phyloP scores from a whole-genome alignment of 805 yeast genomes.

The Candida pini region DNA sequence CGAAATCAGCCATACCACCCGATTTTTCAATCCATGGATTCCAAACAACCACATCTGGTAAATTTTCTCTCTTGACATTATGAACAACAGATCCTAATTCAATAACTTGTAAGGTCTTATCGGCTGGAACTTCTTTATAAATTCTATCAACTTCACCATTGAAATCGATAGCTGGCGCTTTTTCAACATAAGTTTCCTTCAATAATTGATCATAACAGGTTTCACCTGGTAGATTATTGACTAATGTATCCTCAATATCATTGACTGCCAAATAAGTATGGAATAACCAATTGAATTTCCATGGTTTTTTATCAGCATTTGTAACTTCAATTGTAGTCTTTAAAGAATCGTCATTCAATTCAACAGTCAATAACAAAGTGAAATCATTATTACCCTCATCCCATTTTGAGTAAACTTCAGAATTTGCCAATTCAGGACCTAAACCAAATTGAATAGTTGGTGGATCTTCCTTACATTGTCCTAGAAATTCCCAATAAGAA shows the following conservation, averaged over 20 bases:
- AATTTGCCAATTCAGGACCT: slow-evolving; percentile 75
- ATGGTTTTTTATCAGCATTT: slow-evolving; percentile 58
- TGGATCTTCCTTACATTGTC: slow-evolving; percentile 65
- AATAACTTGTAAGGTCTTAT: slow-evolving; percentile 59
- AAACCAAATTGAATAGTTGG: slow-evolving; percentile 88
- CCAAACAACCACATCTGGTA: slow-evolving; percentile 82
- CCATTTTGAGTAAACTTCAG: slow-evolving; percentile 56
- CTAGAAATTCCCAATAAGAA: slow-evolving; percentile 89
- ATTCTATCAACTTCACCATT: slow-evolving; percentile 81
- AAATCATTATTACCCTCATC: slow-evolving; percentile 55
- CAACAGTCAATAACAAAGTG: slow-evolving; percentile 66
- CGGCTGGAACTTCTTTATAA: slow-evolving; percentile 55
- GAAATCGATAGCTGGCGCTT: slow-evolving; percentile 68
- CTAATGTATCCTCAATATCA: slow-evolving; percentile 73
- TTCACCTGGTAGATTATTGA: slow-evolving; percentile 73
- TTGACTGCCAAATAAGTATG: slow-evolving; percentile 78
- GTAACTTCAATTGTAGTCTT: slow-evolving; percentile 69
- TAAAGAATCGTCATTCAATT: slow-evolving; percentile 51
- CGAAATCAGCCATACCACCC: slow-evolving; percentile 80
- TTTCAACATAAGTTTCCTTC: slow-evolving; percentile 56
- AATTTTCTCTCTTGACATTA: slow-evolving; percentile 56
- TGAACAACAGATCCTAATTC: slow-evolving; percentile 66
- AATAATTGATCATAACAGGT: slow-evolving; percentile 72
- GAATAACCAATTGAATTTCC: slow-evolving; percentile 91
- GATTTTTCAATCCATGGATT: slow-evolving; percentile 92